Conservation (phyloP, 2,329 filamentous ascomycete species). For the Aureobasidium sp. region DNA sequence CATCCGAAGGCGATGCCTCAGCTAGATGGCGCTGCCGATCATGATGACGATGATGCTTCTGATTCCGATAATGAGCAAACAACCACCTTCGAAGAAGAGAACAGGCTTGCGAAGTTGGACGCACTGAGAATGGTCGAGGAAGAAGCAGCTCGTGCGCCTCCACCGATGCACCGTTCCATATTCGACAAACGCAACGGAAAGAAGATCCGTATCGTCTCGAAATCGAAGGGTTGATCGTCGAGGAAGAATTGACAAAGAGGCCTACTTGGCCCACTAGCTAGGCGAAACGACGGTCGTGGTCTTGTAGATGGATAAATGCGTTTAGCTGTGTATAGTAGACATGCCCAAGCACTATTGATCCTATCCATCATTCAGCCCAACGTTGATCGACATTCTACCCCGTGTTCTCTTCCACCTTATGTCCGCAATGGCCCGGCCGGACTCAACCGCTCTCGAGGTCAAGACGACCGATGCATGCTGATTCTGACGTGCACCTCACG, state of each 20-base stretch:
- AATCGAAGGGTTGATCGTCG: slow-evolving; percentile 36
- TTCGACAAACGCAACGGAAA: slow-evolving; percentile 14
- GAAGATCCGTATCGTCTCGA: slow-evolving; percentile 18
- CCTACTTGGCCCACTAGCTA: slow-evolving; percentile 43
- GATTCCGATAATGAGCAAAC: neutral
- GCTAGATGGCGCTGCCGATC: neutral
- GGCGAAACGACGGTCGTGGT: slow-evolving; percentile 37
- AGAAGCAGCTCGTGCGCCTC: slow-evolving; percentile 10
- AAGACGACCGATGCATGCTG: neutral
- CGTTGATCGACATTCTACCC: neutral
- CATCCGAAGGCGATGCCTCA: neutral
- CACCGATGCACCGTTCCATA: slow-evolving; percentile 7
- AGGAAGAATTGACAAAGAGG: slow-evolving; percentile 41
- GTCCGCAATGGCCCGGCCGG: neutral
- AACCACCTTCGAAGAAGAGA: slow-evolving; percentile 25
- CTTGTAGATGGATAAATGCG: slow-evolving; percentile 44
- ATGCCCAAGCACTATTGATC: slow-evolving; percentile 47
- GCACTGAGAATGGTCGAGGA: slow-evolving; percentile 26
- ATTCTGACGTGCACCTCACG: neutral
- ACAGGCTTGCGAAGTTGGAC: slow-evolving; percentile 30
- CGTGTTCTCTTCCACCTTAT: neutral
- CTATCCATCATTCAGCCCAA: neutral
- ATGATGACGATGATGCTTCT: neutral
- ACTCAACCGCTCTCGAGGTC: neutral
- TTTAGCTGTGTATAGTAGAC: slow-evolving; percentile 43